Evolutionary conservation across 129 eudicot species (phyloP).

Genomic region (carrot (Daucus carota)): DNA sequence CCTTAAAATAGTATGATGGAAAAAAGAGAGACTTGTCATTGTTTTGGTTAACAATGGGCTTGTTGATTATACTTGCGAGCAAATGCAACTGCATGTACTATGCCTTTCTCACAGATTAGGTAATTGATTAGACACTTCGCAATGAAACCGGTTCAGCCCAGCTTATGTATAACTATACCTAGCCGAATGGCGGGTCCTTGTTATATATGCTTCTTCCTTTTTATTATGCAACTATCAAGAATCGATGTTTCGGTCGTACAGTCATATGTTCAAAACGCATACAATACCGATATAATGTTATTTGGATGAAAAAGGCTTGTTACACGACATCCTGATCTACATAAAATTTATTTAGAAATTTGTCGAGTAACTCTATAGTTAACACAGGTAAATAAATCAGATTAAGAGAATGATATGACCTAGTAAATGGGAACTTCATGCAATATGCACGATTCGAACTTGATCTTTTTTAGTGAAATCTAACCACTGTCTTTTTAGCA

Average conservation of each 20-base stretch:
- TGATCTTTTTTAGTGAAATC: too few relatives aligned
- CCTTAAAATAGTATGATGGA: not conserved
- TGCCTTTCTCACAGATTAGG: not conserved
- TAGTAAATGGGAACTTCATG: too few relatives aligned
- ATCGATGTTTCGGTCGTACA: not conserved
- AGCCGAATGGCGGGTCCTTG: not conserved
- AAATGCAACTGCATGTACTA: not conserved
- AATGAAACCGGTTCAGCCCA: not conserved
- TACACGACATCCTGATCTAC: too few relatives aligned
- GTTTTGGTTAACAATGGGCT: constrained; percentile 5
- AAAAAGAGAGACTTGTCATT: constrained; percentile 9
- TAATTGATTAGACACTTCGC: constrained; percentile 5
- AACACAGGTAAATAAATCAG: too few relatives aligned
- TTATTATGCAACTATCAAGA: not conserved
- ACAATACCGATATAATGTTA: too few relatives aligned
- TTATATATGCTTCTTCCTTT: not conserved
- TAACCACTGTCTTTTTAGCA: too few relatives aligned
- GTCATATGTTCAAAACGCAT: too few relatives aligned
- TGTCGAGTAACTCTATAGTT: too few relatives aligned
- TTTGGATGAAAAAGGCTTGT: too few relatives aligned
- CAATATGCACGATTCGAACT: too few relatives aligned
- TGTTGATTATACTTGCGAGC: not conserved
- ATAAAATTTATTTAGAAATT: too few relatives aligned
- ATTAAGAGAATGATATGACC: too few relatives aligned
- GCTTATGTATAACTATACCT: not conserved